Conservation (phyloP, 2,329 filamentous ascomycete species). For the Cladorrhinum sp. region DNA sequence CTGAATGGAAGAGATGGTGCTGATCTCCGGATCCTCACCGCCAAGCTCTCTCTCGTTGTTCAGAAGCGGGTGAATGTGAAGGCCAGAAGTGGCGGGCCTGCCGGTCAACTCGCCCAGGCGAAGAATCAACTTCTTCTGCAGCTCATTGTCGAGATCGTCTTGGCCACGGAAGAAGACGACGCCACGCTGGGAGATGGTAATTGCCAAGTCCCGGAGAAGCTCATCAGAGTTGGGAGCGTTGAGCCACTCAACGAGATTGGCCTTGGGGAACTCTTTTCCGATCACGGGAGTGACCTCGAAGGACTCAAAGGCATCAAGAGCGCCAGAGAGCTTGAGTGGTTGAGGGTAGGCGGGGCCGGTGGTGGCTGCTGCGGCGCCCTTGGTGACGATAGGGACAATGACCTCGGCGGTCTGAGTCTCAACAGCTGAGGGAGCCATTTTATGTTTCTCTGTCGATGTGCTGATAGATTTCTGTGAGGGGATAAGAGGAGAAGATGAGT, state of each 20-base stretch:
- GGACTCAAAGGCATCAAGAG: constrained; percentile 48
- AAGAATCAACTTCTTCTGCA: constrained; percentile 59
- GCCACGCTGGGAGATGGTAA: constrained; percentile 61
- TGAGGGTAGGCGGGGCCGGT: constrained; percentile 17
- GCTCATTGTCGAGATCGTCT: constrained; percentile 52
- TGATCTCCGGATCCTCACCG: constrained; percentile 52
- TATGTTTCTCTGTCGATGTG: too few relatives aligned
- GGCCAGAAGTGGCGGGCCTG: constrained; percentile 53
- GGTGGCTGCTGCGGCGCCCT: constrained; percentile 3
- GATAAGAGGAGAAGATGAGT: background rate
- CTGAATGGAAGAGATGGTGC: constrained; percentile 55
- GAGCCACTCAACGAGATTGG: constrained; percentile 59
- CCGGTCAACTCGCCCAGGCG: constrained; percentile 58
- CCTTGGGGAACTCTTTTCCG: constrained; percentile 57
- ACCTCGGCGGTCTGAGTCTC: constrained; percentile 13
- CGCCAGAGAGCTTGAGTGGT: constrained; percentile 49
- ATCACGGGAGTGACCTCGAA: constrained; percentile 62
- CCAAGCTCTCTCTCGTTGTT: constrained; percentile 54
- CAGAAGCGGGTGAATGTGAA: constrained; percentile 60
- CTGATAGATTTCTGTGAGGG: too few relatives aligned
- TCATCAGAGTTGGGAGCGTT: constrained; percentile 60
- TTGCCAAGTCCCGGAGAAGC: constrained; percentile 62
- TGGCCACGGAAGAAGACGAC: constrained; percentile 65
- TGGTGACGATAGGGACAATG: constrained; percentile 13
- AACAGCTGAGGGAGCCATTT: constrained; percentile 30